Conservation (phyloP, 495 filamentous ascomycete species). For the Evernia prunastri region DNA sequence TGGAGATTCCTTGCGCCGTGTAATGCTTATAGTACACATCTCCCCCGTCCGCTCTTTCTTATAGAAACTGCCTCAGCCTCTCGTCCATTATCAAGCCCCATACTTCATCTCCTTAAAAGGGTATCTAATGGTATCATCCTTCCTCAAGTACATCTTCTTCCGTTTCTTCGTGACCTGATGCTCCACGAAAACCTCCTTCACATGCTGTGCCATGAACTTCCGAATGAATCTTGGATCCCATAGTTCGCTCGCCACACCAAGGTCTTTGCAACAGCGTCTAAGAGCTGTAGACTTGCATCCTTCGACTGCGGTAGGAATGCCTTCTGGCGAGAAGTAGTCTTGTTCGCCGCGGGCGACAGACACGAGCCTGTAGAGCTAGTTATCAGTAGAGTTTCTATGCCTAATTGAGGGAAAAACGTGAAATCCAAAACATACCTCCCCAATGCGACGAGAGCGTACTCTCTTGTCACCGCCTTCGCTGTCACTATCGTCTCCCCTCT, state of each 20-base stretch:
- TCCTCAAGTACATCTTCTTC: slow-evolving; percentile 78
- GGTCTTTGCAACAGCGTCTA: slow-evolving; percentile 95
- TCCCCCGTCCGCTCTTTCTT: not conserved
- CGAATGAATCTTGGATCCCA: slow-evolving; percentile 95
- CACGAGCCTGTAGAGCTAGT: slow-evolving; percentile 57
- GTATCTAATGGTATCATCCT: slow-evolving; percentile 72
- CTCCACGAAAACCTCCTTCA: slow-evolving; percentile 72
- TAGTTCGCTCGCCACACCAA: slow-evolving; percentile 88
- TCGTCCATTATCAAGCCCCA: slow-evolving; percentile 10
- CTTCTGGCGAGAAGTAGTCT: slow-evolving; percentile 85
- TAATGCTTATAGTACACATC: slow-evolving; percentile 10
- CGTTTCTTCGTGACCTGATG: slow-evolving; percentile 81
- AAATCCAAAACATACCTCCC: slow-evolving; percentile 61
- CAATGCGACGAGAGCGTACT: slow-evolving; percentile 87
- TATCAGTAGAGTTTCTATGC: not conserved
- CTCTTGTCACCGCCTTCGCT: slow-evolving; percentile 78
- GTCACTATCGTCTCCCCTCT: slow-evolving; percentile 87
- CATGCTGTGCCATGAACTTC: slow-evolving; percentile 58
- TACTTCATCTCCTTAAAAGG: slow-evolving; percentile 67
- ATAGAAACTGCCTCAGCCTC: not conserved
- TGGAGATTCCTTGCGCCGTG: slow-evolving; percentile 1
- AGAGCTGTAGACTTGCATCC: slow-evolving; percentile 96
- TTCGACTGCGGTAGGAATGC: slow-evolving; percentile 93
- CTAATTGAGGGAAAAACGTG: not conserved
- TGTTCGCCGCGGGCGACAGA: slow-evolving; percentile 92